Evolutionary conservation across 2,329 filamentous ascomycete genomes (phyloP), one percentile per base, ranked within the genome.

Genomic region (Leptosphaerulina australis): DNA sequence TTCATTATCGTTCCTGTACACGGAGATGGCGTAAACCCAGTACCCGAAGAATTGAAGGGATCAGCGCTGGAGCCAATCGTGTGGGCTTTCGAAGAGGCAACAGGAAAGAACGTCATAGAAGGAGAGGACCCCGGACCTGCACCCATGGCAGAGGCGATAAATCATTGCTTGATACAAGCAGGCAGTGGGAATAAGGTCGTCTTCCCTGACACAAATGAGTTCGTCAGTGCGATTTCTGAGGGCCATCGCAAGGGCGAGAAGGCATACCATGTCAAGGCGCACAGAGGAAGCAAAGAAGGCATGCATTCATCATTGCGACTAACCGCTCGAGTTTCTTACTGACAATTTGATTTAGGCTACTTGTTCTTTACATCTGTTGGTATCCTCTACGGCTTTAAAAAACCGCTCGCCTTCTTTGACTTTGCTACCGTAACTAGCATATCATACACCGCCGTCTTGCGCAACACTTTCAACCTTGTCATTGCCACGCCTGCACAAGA

Each of bases 201-300:
- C 17, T 76, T 79, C 26, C 83, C 84, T 0, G 73, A 78, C 44
- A 78, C 81, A 29, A 75, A 78, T 15, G 80, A 86, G 50, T 87
- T 87, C 59, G 79, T 78, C 41, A 85, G 83, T 64, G 81, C 82
- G 2, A 80, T 81, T 38, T 78, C 79, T 2, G 83, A 87, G 64
- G 76, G 79, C 39, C 83, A 86, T 65, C 77, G 83, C 2, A 86
- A 86, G 64, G 78, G 78, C 31, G 84, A 86, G 66, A 83, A 82
- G 59, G 83, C 81, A 37, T 86, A 80, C 60, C 83, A 86, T 62
- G 82, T 86, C 36, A 86, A 86, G 62, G 83, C 81, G 10, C 83
- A 84, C 67, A 72, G 82, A 30, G 84, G 84, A 3, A 85, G 82
- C 61, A 87, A 87, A 76, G 84, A 87, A 70, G 83, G 83, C 83